Base-by-base conservation (phyloP, 1,284 basidiomycete species). In the Ceratobasidium sp. region DNA sequence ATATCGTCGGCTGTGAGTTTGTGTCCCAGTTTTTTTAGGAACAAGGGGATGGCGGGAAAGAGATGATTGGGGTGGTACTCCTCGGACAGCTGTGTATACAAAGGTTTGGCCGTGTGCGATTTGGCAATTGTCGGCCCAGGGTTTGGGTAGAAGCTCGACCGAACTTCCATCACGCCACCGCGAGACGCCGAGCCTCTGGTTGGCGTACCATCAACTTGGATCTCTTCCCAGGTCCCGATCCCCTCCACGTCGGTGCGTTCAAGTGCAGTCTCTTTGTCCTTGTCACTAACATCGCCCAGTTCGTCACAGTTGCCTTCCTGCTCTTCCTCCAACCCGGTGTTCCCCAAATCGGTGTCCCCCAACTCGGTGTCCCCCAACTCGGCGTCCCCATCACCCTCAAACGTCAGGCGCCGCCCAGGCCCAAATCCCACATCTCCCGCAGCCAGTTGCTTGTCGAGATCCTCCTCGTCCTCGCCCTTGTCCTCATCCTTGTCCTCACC, bases 81-180 rank as follows among this genome's bases (percentile, higher is more conserved):
- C 4, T 31, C 31, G 15, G 27, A 25, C 8, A 43, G 40, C 27
- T 58, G 27, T 1, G 42, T n/a, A 17, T n/a, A 4, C 22, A 45
- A n/a, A n/a, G 17, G 22, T 17, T 45, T 20, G 7, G 22, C 15
- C 17, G 42, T 45, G 17, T 4, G 7, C 17, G 38, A 25, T 29
- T 58, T 27, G 32, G 32, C 35, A 3, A 35, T 25, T 8, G 40
- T 38, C 13, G 40, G 22, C 35, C 40, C 35, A 25, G 56, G 56
- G 40, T 43, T 29, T 13, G 56, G 56, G 38, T 58, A 52, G 17
- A n/a, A n/a, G n/a, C n/a, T n/a, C n/a, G n/a, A n/a, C n/a, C n/a
- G n/a, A n/a, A n/a, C n/a, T n/a, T n/a, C n/a, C n/a, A n/a, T n/a
- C n/a, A n/a, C n/a, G n/a, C n/a, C n/a, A n/a, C n/a, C n/a, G n/a